Conservation (phyloP, 1,284 basidiomycete genomes). For the Caloboletus firmus region DNA sequence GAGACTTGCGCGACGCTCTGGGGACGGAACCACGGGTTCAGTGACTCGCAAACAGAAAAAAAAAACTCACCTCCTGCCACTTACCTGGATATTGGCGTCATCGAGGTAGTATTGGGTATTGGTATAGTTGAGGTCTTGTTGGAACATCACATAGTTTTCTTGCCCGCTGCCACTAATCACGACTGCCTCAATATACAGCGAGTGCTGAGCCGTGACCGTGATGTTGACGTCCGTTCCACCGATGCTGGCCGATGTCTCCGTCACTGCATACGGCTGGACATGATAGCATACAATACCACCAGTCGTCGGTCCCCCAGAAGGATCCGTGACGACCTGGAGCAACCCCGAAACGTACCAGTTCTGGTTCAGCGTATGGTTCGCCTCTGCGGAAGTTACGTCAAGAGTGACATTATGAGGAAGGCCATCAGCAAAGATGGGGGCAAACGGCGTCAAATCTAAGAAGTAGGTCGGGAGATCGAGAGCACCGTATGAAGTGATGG, state of each 20-base stretch:
- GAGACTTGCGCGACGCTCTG: conserved; percentile 66
- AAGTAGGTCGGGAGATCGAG: conserved; percentile 78
- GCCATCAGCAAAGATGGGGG: conserved; percentile 69
- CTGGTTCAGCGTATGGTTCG: conserved; percentile 60
- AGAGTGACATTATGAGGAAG: conserved; percentile 66
- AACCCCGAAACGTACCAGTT: conserved; percentile 80
- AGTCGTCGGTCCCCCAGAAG: conserved; percentile 61
- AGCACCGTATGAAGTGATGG: conserved; percentile 77
- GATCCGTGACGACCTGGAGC: conserved; percentile 67
- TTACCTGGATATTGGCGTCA: conserved; percentile 42
- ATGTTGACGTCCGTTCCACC: conserved; percentile 45
- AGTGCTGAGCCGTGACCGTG: conserved; percentile 46
- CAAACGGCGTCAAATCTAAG: conserved; percentile 77
- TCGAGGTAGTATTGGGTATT: conserved; percentile 53
- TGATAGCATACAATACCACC: conserved; percentile 63
- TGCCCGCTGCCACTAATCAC: conserved; percentile 51
- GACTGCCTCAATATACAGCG: conserved; percentile 48
- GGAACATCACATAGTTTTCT: conserved; percentile 46
- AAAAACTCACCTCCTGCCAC: conserved; percentile 4
- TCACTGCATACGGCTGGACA: conserved; percentile 54
- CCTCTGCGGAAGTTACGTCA: conserved; percentile 71
- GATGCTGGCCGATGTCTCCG: conserved; percentile 48
- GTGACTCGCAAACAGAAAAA: neutral
- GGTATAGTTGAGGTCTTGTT: conserved; percentile 45
- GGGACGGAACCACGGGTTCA: neutral